These are phyloP conservation scores for Orbilia javanica DNA, from an alignment of 2,329 filamentous ascomycete genomes.

Conservation along the genomic window DNA sequence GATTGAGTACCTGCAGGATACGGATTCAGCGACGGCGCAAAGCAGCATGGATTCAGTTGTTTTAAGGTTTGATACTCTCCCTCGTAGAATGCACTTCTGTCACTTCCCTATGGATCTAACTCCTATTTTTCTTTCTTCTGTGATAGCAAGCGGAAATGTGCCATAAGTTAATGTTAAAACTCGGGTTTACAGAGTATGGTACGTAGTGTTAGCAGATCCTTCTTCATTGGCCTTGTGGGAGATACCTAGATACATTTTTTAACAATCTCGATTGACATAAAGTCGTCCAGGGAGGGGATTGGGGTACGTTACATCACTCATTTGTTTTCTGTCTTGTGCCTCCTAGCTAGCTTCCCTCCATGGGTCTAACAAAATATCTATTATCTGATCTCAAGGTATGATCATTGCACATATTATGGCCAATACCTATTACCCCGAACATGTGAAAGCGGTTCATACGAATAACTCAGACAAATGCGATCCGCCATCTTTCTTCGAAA, in stretches of 20 bases:
- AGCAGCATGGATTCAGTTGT: slow-evolving; percentile 60
- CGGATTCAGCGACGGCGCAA: slow-evolving; percentile 45
- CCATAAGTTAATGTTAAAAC: slow-evolving; percentile 76
- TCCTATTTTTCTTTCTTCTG: slow-evolving; percentile 60
- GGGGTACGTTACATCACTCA: slow-evolving; percentile 72
- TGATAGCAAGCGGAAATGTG: slow-evolving; percentile 74
- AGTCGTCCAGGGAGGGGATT: slow-evolving; percentile 75
- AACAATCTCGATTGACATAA: slow-evolving; percentile 14
- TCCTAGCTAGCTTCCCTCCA: not conserved
- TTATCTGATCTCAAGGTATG: slow-evolving; percentile 65
- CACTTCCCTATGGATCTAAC: no score
- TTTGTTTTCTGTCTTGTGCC: not conserved
- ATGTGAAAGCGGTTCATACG: slow-evolving; percentile 71
- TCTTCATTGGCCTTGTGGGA: no score
- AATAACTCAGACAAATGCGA: slow-evolving; percentile 71
- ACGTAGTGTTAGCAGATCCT: slow-evolving; percentile 44
- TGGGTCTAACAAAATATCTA: no score
- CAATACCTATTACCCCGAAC: slow-evolving; percentile 64
- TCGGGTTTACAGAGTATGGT: slow-evolving; percentile 75
- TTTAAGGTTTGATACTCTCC: slow-evolving; percentile 14
- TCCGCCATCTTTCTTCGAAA: slow-evolving; percentile 68
- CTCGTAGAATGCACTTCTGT: no score
- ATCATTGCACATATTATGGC: slow-evolving; percentile 72
- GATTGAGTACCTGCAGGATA: slow-evolving; percentile 24
- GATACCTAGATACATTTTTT: slow-evolving; percentile 61